Conservation (phyloP, 192 early-diverging fungal genomes). For the Coemansia sp. region DNA sequence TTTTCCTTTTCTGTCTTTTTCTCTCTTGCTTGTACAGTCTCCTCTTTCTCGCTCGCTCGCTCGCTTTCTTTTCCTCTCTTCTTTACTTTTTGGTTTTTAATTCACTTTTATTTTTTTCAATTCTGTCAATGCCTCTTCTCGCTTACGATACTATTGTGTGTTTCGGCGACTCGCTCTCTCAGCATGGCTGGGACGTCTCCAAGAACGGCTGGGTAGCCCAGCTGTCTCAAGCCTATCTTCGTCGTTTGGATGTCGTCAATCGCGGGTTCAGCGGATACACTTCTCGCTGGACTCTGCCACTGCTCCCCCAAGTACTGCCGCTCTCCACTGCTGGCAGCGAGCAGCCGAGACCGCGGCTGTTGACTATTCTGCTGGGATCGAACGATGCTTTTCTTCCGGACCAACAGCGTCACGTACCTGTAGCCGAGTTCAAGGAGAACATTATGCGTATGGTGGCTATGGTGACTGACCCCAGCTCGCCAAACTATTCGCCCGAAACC, state of each 20-base stretch:
- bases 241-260: conserved; percentile 36
- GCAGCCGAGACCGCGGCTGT: conserved; percentile 2
- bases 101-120: background rate
- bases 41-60: background rate
- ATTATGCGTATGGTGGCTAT: conserved; percentile 4
- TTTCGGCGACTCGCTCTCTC: conserved; percentile 45
- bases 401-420: conserved; percentile 26
- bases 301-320: conserved; percentile 20
- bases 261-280: conserved; percentile 43
- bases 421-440: conserved; percentile 28
- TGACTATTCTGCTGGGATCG: conserved; percentile 31
- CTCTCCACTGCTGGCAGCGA: too few relatives aligned
- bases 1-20: background rate
- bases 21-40: background rate
- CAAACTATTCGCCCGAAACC: conserved; percentile 5
- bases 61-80: background rate
- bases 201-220: conserved; percentile 44
- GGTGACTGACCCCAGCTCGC: conserved; percentile 4
- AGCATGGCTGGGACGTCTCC: conserved; percentile 40
- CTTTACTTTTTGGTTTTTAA: background rate
- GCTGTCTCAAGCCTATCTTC: conserved; percentile 22
- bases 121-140: background rate
- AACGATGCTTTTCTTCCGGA: conserved; percentile 34
- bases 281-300: conserved; percentile 10
- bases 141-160: conserved; percentile 16